A percentile compares a stretch with the other conserved stretches of the same genome.
Conservation (phyloP, 176 grass and related monocot genomes). For the Avena eriantha region DNA sequence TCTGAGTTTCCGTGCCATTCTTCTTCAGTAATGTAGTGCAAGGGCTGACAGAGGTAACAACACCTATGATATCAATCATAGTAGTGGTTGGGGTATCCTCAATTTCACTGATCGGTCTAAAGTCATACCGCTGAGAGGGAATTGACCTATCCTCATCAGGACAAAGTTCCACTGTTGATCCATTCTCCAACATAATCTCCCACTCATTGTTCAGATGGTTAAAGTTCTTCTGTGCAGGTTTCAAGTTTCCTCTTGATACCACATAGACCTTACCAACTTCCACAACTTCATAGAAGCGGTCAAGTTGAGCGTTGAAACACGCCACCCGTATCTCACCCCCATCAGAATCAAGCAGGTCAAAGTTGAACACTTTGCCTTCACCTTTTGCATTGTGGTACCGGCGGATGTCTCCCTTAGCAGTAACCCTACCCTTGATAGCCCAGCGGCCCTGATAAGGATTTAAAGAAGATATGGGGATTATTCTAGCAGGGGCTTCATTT, state of each 20-base stretch:
- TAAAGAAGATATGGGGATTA: slow-evolving; percentile 79
- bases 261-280: slow-evolving; percentile 95
- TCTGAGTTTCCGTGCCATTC: slow-evolving; percentile 93
- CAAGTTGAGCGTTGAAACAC: slow-evolving; percentile 81
- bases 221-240: slow-evolving; percentile 78
- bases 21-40: slow-evolving; percentile 80
- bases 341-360: slow-evolving; percentile 94
- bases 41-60: slow-evolving; percentile 84
- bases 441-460: slow-evolving; percentile 97
- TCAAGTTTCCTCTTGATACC: slow-evolving; percentile 88
- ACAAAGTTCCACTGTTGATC: slow-evolving; percentile 79
- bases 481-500: slow-evolving; percentile 88
- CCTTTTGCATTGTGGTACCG: slow-evolving; percentile 95
- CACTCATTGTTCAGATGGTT: slow-evolving; percentile 96
- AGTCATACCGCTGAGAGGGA: slow-evolving; percentile 83
- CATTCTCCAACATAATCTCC: slow-evolving; percentile 86
- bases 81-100: slow-evolving; percentile 75
- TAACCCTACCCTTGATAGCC: slow-evolving; percentile 93
- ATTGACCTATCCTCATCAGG: slow-evolving; percentile 80
- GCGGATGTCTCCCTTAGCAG: slow-evolving; percentile 84
- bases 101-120: slow-evolving; percentile 77
- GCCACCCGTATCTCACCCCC: slow-evolving; percentile 85
- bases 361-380: slow-evolving; percentile 96
- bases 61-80: slow-evolving; percentile 81
- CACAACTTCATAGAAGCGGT: slow-evolving; percentile 84